A percentile compares a stretch with the other conserved stretches of the same genome.
These are phyloP conservation scores for Rhizopus stolonifer DNA, from an alignment of 371 early-diverging fungal species.

Conservation along the genomic window DNA sequence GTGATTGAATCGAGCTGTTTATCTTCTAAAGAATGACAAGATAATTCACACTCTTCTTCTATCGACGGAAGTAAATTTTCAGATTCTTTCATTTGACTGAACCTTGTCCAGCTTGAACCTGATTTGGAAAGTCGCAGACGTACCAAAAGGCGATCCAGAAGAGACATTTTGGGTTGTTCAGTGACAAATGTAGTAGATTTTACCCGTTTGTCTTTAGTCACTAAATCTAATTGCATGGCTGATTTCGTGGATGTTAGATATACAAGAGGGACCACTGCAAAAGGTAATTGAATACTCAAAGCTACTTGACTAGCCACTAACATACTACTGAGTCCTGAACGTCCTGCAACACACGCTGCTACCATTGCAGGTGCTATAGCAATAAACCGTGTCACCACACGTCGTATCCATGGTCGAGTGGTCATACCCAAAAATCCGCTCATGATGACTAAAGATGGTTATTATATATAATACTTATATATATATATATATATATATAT, in stretches of 20 bases:
- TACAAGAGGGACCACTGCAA: slow-evolving; percentile 79
- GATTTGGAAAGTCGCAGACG: slow-evolving; percentile 13
- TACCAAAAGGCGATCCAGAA: slow-evolving; percentile 21
- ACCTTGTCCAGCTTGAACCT: slow-evolving; percentile 19
- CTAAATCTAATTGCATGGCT: slow-evolving; percentile 51
- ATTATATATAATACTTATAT: too few species aligned
- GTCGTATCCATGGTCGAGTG: slow-evolving; percentile 70
- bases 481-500: too few species aligned
- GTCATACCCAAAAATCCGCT: slow-evolving; percentile 76
- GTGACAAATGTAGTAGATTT: neutral
- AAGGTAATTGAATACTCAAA: slow-evolving; percentile 75
- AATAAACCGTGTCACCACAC: slow-evolving; percentile 67
- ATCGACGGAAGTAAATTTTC: neutral
- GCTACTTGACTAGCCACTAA: slow-evolving; percentile 79
- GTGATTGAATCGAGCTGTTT: neutral
- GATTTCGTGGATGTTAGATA: slow-evolving; percentile 60
- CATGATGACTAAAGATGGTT: slow-evolving; percentile 64
- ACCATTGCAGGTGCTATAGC: slow-evolving; percentile 79
- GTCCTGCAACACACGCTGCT: slow-evolving; percentile 66
- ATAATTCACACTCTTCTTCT: neutral
- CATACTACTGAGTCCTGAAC: slow-evolving; percentile 62
- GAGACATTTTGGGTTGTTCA: slow-evolving; percentile 15
- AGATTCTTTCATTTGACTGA: slow-evolving; percentile 1
- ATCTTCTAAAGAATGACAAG: neutral
- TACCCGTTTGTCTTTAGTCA: slow-evolving; percentile 17